Conservation (phyloP, 768 basidiomycete species). For the Pulveroboletus sp. region DNA sequence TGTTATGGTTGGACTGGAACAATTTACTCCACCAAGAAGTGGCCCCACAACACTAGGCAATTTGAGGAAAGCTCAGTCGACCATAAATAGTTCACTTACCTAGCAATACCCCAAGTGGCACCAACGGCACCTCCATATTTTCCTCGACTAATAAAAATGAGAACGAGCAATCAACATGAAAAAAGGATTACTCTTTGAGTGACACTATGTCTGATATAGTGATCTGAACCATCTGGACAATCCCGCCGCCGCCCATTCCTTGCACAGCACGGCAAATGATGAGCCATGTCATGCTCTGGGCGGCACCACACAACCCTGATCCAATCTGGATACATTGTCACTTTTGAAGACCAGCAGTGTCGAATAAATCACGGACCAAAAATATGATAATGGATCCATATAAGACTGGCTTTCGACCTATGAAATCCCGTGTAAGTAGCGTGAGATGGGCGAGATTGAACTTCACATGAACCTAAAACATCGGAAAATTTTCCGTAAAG, state of each 20-base stretch:
- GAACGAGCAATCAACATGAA: background rate
- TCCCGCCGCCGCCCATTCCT: slow-evolving; percentile 42
- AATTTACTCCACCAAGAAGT: slow-evolving; percentile 35
- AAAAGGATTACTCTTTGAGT: slow-evolving; percentile 25
- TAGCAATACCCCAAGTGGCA: slow-evolving; percentile 40
- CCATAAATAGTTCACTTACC: slow-evolving; percentile 14
- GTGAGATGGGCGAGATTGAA: background rate
- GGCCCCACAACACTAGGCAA: slow-evolving; percentile 40
- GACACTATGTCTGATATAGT: slow-evolving; percentile 39
- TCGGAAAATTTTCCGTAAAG: slow-evolving; percentile 48
- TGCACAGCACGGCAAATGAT: slow-evolving; percentile 39
- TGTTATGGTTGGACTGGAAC: background rate
- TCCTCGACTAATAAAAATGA: slow-evolving; percentile 30
- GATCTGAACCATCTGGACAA: slow-evolving; percentile 35
- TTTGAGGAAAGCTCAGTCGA: background rate
- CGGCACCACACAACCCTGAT: slow-evolving; percentile 42
- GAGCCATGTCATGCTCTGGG: slow-evolving; percentile 42
- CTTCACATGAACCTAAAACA: slow-evolving; percentile 30
- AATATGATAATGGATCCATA: slow-evolving; percentile 36
- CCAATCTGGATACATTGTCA: slow-evolving; percentile 24
- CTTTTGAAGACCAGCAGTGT: background rate
- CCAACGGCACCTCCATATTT: slow-evolving; percentile 37
- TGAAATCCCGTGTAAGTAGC: background rate
- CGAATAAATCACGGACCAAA: slow-evolving; percentile 24
- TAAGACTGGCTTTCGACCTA: slow-evolving; percentile 38